Percentiles rank a stretch among this genome's conserved stretches.
These are phyloP conservation scores for Colletotrichum scovillei DNA, from an alignment of 2,329 filamentous ascomycete species.

Conservation along the genomic window DNA sequence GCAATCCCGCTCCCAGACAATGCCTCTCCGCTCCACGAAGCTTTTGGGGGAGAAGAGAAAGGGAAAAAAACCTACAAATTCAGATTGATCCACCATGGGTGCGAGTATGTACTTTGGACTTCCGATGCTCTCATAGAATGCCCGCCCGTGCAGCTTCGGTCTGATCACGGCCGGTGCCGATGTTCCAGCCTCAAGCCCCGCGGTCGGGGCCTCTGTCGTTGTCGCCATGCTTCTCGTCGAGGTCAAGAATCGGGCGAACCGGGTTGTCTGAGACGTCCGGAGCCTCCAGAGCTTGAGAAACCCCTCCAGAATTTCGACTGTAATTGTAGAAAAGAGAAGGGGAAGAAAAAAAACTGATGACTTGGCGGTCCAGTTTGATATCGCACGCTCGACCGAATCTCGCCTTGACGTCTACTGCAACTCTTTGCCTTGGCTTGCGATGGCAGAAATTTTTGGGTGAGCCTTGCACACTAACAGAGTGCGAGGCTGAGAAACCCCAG, in stretches of 20 bases:
- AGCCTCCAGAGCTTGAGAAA: constrained; percentile 25
- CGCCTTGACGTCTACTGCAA: too few relatives aligned
- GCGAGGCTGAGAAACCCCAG: constrained; percentile 28
- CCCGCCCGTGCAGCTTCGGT: constrained; percentile 80
- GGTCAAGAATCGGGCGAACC: constrained; percentile 32
- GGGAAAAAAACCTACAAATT: constrained; percentile 77
- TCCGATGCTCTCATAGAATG: constrained; percentile 95
- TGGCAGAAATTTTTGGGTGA: constrained; percentile 7
- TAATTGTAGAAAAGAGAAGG: neutral
- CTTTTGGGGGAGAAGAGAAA: neutral
- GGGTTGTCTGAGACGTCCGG: constrained; percentile 19
- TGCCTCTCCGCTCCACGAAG: neutral
- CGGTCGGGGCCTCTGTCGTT: constrained; percentile 42
- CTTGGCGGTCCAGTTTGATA: neutral
- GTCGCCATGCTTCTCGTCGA: constrained; percentile 42
- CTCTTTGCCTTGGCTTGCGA: neutral
- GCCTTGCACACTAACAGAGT: constrained; percentile 12
- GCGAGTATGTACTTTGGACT: constrained; percentile 91
- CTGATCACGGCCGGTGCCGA: constrained; percentile 3
- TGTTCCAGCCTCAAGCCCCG: constrained; percentile 16
- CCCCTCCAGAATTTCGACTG: constrained; percentile 30
- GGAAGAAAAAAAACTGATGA: too few relatives aligned
- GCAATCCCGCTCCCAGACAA: neutral
- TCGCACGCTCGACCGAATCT: neutral
- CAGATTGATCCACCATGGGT: constrained; percentile 98